Percentiles rank a stretch among this genome's conserved stretches.
Conservation (phyloP, 371 early-diverging fungal genomes). For the Batkoa obscura region DNA sequence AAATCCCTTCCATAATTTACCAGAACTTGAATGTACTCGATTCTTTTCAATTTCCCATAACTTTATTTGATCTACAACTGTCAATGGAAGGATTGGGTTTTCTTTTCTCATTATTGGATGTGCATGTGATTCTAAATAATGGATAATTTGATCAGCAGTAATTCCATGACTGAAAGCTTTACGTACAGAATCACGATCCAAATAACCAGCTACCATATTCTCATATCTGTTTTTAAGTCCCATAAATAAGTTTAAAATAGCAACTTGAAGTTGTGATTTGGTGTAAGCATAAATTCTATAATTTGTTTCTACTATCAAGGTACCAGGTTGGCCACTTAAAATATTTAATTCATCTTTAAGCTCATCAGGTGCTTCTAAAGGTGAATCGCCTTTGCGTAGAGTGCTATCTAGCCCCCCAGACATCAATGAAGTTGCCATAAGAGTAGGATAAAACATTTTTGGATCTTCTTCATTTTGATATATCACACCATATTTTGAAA, state of each 20-base stretch:
- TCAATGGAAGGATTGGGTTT: constrained; percentile 67
- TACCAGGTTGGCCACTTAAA: constrained; percentile 34
- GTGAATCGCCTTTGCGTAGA: no score
- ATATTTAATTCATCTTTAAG: constrained; percentile 18
- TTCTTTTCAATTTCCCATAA: constrained; percentile 96
- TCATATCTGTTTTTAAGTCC: constrained; percentile 67
- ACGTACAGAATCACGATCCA: constrained; percentile 84
- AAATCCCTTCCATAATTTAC: constrained; percentile 11
- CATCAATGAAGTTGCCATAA: constrained; percentile 77
- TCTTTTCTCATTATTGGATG: constrained; percentile 80
- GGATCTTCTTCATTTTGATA: constrained; percentile 70
- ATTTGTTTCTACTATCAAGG: constrained; percentile 78
- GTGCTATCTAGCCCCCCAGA: constrained; percentile 24
- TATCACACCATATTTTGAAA: constrained; percentile 74
- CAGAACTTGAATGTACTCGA: constrained; percentile 38
- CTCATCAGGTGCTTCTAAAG: not conserved
- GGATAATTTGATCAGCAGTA: constrained; percentile 88
- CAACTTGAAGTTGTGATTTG: constrained; percentile 88
- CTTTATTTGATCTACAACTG: constrained; percentile 91
- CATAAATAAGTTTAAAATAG: constrained; percentile 88
- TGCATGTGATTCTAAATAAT: constrained; percentile 73
- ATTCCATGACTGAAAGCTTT: constrained; percentile 86
- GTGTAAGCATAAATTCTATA: constrained; percentile 93
- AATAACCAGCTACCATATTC: constrained; percentile 84
- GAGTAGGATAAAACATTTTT: constrained; percentile 72